Evolutionary conservation across 768 basidiomycete genomes (phyloP), one percentile per base, ranked within the genome.

Genomic region (Leccinum truebloodii): DNA sequence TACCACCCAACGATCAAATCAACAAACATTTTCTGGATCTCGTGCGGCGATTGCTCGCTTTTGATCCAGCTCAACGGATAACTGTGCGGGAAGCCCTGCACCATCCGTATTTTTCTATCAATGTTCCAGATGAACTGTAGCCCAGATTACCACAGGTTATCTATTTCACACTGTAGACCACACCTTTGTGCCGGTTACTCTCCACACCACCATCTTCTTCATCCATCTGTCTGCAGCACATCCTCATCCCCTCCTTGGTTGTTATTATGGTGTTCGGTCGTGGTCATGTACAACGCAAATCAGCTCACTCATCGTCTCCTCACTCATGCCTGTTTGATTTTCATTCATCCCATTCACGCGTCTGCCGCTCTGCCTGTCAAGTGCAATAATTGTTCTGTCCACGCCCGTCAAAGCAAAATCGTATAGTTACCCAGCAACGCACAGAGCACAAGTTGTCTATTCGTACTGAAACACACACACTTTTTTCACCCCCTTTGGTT

Each of bases 1-100:
- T 96, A 67, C 86, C 86, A 53, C 88, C 88, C 30, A 85, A 77
- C 20, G 92, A 94, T 70, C 78, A 79, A 52, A 79, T 86, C 66
- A 95, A 92, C 70, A 81, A 81, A 59, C 86, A 88, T 58, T 97
- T 98, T 78, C 76, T 92, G 72, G 89, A 95, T 72, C 86, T 98
- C 35, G 93, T 97, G 64, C 86, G 85, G 73, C 87, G 86, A 73
- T 82, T 98, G 63, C 84, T 98, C 49, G 87, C 88, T 54, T 97
- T 95, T 73, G 95, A 98, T 74, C 95, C 95, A 35, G 83, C 84
- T 2, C 86, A 90, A 66, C 87, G 95, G 72, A 89, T 95, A 68
- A 88, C 89, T 39, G 95, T 98, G 52, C 84, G 86, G 72, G 89
- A 93, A 32, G 95, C 95, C 20, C 83, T 97, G 60, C 82, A 84